Evolutionary conservation across 306 rosid species (phyloP), one percentile per base, ranked within the genome.

Genomic region (Quercus alba): DNA sequence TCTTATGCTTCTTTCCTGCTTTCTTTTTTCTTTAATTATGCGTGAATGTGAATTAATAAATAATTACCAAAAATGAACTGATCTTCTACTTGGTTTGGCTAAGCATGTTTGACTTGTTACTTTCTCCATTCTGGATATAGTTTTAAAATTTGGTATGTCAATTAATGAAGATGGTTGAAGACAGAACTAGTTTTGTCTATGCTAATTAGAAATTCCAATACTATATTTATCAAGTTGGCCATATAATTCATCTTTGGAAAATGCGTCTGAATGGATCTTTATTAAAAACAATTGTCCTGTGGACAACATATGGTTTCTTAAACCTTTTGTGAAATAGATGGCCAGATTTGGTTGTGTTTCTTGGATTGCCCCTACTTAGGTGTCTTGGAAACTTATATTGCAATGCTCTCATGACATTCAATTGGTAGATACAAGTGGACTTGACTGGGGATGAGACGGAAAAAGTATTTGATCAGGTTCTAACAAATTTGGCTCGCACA

Each of bases 351-450:
- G 31, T 4, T 8, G 17, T 11, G 17, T 12, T 61, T 25, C 8
- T 61, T 28, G 67, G 26, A 21, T 61, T 23, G 13, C 33, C 67
- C 4, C 33, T 44, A 44, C 6, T 71, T 11, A 12, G 56, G 10
- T 75, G 56, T 78, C 70, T 68, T 66, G 57, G 62, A 49, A 51
- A 55, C 55, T 55, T 18, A 58, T 1, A 19, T 38, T 77, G 41
- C 52, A 18, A 82, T 17, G 62, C 8, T 71, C 41, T 76, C 74
- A 46, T 55, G 19, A 81, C 59, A 38, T 73, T 41, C 61, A 71
- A 74, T 77, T 88, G 81, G 76, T 89, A 92, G 98, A 80, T 92
- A 69, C 81, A 93, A 85, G 98, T 90, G 75, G 90, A 92, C 52
- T 73, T 94, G 87, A 78, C 82, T 46, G 97, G 94, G 62, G 88